Evolutionary conservation across 176 grass and related monocot genomes (phyloP).

Genomic region (Lolium multiflorum): DNA sequence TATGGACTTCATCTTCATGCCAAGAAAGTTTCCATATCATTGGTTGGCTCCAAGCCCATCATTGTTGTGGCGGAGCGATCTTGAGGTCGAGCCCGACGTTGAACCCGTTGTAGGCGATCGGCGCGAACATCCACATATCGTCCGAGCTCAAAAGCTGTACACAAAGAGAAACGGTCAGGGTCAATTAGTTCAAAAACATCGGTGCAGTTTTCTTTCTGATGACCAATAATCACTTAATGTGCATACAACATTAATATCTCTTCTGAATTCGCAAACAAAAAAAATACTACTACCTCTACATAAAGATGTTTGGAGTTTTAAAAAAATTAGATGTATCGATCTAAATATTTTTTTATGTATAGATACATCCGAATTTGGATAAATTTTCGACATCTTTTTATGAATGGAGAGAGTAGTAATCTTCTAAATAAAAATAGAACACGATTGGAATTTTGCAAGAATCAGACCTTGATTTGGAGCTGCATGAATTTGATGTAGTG

Average conservation of each 20-base stretch:
- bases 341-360: too few relatives aligned
- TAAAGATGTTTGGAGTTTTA: too few relatives aligned
- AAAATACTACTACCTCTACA: not conserved
- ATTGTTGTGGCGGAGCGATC: conserved; percentile 69
- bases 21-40: not conserved
- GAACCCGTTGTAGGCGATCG: conserved; percentile 91
- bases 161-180: not conserved
- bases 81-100: conserved; percentile 93
- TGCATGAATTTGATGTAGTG: conserved; percentile 89
- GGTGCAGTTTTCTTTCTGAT: not conserved
- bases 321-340: too few relatives aligned
- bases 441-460: not conserved
- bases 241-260: not conserved
- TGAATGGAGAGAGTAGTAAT: too few relatives aligned
- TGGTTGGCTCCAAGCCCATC: conserved; percentile 17
- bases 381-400: too few relatives aligned
- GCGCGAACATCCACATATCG: conserved; percentile 95
- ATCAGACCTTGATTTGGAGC: conserved; percentile 74
- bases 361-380: too few relatives aligned
- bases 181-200: not conserved
- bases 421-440: too few relatives aligned
- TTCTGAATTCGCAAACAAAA: not conserved
- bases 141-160: conserved; percentile 88
- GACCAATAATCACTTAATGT: not conserved
- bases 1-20: conserved; percentile 26